Conservation (phyloP, 2,329 filamentous ascomycete species). For the Penicillium sp. region DNA sequence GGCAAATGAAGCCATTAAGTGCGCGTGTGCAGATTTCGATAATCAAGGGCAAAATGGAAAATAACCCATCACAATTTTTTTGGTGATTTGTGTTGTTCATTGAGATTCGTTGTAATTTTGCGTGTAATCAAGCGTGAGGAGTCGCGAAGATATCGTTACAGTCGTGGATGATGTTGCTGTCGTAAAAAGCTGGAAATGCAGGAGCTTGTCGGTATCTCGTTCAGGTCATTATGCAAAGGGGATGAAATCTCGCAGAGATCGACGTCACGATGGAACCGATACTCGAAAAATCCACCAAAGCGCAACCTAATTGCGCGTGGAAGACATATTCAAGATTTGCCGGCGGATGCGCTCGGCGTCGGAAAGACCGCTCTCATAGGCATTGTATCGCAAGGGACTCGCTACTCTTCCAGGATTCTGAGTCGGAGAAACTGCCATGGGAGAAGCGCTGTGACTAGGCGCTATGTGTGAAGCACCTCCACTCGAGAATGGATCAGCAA, state of each 20-base stretch:
- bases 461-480: constrained; percentile 21
- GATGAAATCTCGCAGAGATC: constrained; percentile 21
- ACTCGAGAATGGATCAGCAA: constrained; percentile 44
- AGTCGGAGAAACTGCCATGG: constrained; percentile 15
- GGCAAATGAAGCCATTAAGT: neutral
- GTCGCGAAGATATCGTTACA: constrained; percentile 30
- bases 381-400: constrained; percentile 28
- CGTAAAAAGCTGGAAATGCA: constrained; percentile 26
- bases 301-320: constrained; percentile 26
- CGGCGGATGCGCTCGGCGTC: constrained; percentile 41
- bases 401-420: constrained; percentile 16
- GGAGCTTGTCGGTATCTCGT: constrained; percentile 23
- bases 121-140: constrained; percentile 7
- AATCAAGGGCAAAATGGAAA: constrained; percentile 11
- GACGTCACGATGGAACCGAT: constrained; percentile 25
- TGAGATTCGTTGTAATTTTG: constrained; percentile 13
- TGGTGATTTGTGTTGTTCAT: constrained; percentile 23
- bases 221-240: constrained; percentile 30
- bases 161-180: constrained; percentile 36
- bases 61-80: constrained; percentile 20
- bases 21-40: neutral
- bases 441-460: constrained; percentile 16
- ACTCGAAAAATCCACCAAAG: constrained; percentile 13
- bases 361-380: constrained; percentile 35
- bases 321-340: constrained; percentile 39